Evolutionary conservation across 495 filamentous ascomycete species (phyloP), one percentile per base, ranked within the genome.

Genomic region (Penicillium paxilli): DNA sequence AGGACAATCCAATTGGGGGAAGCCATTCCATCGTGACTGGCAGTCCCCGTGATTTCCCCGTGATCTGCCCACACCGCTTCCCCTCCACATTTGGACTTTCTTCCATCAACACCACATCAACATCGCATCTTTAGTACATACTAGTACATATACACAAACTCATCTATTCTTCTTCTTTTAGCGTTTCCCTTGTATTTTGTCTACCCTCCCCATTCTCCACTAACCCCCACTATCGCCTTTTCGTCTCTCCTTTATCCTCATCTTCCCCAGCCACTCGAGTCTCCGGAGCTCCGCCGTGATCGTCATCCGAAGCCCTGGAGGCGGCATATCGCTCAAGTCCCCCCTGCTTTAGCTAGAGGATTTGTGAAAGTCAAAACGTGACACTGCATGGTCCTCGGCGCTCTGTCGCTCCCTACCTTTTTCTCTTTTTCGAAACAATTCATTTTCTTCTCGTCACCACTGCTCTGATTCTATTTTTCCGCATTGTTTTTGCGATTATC

Each of bases 241-340:
- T 35, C 48, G 44, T 41, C 45, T 47, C 37, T 44, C 37, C 48
- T 44, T 49, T 32, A 2, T 10, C 30, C 11, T n/a, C n/a, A n/a
- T n/a, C n/a, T n/a, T n/a, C 44, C 49, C 55, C 56, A 62, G 52
- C 59, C 47, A 53, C 62, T 23, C 52, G 52, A 32, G 11, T 14
- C 30, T 12, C 30, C 55, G 52, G 55, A 51, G 57, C 52, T 51
- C 56, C 56, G 49, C 54, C 24, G 58, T 53, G 56, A 63, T 65
- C 59, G 51, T 46, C 56, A 54, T 46, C 60, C 50, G 56, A 46
- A 65, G 51, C 59, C 62, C 53, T 54, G 54, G 53, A 60, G 52
- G 41, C 25, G 47, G 58, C 40, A 54, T 52, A 59, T 59, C 62
- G 32, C 47, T 44, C 21, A 44, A 8, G 25, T 44, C 50, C 53